A percentile compares a stretch with the other conserved stretches of the same genome.
Evolutionary conservation across 2,329 filamentous ascomycete species (phyloP).

Genomic region (Epichloe amarillans): DNA sequence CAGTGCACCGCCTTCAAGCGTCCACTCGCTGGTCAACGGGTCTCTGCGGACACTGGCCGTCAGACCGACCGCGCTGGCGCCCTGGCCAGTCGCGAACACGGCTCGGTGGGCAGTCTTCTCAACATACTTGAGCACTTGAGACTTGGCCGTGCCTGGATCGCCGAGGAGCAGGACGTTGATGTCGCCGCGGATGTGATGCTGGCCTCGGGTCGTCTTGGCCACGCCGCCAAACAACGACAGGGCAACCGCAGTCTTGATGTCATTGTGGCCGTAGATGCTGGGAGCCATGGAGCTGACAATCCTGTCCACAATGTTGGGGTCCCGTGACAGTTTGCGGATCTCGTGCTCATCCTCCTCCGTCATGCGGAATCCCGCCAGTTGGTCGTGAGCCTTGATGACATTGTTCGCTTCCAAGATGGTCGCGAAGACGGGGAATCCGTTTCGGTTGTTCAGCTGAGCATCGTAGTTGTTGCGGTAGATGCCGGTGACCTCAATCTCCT

Average conservation of each 20-base stretch:
- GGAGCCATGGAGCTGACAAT: slow-evolving; percentile 87
- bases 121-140: slow-evolving; percentile 91
- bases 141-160: slow-evolving; percentile 96
- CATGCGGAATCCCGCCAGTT: slow-evolving; percentile 89
- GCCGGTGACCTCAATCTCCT: slow-evolving; percentile 94
- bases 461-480: slow-evolving; percentile 98
- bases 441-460: slow-evolving; percentile 93
- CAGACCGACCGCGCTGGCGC: slow-evolving; percentile 91
- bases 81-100: slow-evolving; percentile 95
- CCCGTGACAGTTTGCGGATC: slow-evolving; percentile 76
- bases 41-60: slow-evolving; percentile 93
- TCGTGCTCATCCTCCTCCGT: slow-evolving; percentile 90
- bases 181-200: slow-evolving; percentile 84
- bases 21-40: slow-evolving; percentile 93
- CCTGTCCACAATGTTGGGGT: slow-evolving; percentile 86
- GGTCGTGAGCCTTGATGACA: slow-evolving; percentile 91
- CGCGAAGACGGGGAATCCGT: slow-evolving; percentile 95
- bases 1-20: slow-evolving; percentile 85
- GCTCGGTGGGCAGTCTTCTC: slow-evolving; percentile 95
- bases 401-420: slow-evolving; percentile 97
- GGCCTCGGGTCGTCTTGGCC: slow-evolving; percentile 77
- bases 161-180: slow-evolving; percentile 95
- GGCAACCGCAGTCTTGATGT: slow-evolving; percentile 94
- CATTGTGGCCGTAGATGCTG: slow-evolving; percentile 91
- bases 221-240: slow-evolving; percentile 92